Conservation (phyloP, 768 basidiomycete genomes). For the Naganishia onofrii region DNA sequence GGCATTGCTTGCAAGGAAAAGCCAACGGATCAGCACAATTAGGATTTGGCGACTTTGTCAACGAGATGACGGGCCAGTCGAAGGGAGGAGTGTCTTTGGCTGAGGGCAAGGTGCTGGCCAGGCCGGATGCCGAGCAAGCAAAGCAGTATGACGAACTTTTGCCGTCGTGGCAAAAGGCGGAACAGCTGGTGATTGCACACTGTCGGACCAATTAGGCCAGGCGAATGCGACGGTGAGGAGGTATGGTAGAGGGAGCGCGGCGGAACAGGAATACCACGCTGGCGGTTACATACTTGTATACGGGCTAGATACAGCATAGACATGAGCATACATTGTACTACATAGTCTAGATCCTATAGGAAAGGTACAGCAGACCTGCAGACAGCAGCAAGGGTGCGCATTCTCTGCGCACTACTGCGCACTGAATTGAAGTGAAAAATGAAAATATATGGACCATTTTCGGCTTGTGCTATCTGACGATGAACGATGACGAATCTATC, state of each 20-base stretch:
- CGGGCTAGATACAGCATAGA: too few relatives aligned
- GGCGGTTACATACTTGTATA: not conserved
- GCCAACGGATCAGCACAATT: not conserved
- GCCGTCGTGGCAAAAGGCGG: constrained; percentile 27
- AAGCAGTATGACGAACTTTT: constrained; percentile 28
- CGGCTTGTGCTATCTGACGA: too few relatives aligned
- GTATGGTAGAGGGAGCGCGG: not conserved
- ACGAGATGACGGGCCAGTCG: not conserved
- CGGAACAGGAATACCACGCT: not conserved
- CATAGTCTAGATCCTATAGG: too few relatives aligned
- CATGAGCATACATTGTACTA: too few relatives aligned
- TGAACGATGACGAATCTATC: too few relatives aligned
- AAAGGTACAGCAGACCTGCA: too few relatives aligned
- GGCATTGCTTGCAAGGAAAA: constrained; percentile 14
- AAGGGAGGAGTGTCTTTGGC: not conserved
- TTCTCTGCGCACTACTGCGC: too few relatives aligned
- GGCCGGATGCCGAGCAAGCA: constrained; percentile 25
- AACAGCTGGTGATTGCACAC: constrained; percentile 23
- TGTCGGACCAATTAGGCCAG: constrained; percentile 15
- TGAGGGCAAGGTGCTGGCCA: constrained; percentile 22
- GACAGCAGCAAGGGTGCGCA: too few relatives aligned
- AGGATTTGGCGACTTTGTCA: constrained; percentile 26
- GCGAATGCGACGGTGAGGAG: not conserved
- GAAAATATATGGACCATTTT: too few relatives aligned
- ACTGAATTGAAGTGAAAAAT: too few relatives aligned